Evolutionary conservation across 2,329 filamentous ascomycete species (phyloP), one percentile per base, ranked within the genome.

Genomic region (Dothistroma pini): DNA sequence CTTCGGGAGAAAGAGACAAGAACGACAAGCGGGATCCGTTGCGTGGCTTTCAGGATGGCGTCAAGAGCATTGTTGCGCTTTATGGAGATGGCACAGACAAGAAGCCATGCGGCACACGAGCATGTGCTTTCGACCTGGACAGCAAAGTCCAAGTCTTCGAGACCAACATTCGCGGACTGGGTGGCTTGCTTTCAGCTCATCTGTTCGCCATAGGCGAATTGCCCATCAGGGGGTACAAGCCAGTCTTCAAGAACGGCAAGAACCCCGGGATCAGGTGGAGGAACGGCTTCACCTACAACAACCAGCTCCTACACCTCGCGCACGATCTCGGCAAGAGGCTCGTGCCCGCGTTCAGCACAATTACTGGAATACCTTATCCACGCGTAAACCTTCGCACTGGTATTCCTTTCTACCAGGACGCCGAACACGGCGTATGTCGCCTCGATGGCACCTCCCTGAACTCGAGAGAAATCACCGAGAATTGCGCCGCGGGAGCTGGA

Each of bases 141-240:
- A 96, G 93, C 79, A 99, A 97, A 77, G 95, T 99, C 1, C 93
- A 99, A 77, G 91, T 99, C 44, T 99, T 99, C 72, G 95, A 99
- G 79, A 97, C 93, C 0, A 93, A 96, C 38, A 99, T 99, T 68
- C 85, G 95, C 61, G 95, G 93, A 16, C 85, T 96, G 51, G 95
- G 95, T 14, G 95, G 95, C 0, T 80, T 99, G 59, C 78, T 99
- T 66, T 97, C 93, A 71, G 92, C 93, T 1, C 95, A 99, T 77
- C 79, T 97, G 48, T 99, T 99, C 74, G 93, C 95, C 12, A 82
- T 92, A 22, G 95, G 93, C 35, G 92, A 96, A 60, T 78, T 99
- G 59, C 95, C 95, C 0, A 96, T 97, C 58, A 80, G 82, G 14
- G 89, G 89, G 41, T 97, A 97, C 72, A 71, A 84, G 1, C 85